Evolutionary conservation across 768 basidiomycete genomes (phyloP), one percentile per base, ranked within the genome.

Genomic region (Xerocomus potaroensis): DNA sequence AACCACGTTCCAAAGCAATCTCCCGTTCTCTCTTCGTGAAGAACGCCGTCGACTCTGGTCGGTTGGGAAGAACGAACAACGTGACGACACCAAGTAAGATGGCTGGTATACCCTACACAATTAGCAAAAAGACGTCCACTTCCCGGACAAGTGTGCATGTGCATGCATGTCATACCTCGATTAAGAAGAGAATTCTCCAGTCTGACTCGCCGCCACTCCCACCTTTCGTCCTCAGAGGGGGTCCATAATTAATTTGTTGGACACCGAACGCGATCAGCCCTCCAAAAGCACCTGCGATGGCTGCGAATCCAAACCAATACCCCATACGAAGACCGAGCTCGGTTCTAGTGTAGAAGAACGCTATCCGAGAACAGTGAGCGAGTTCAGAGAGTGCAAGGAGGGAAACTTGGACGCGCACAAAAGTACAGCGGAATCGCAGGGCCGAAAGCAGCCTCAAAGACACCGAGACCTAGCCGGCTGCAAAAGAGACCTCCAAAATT

Each of bases 291-390:
- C 88, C 88, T 4, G 89, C 85, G 4, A 88, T 79, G 3, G 88
- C 87, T 5, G 88, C 87, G 59, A 89, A 91, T 8, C 84, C 84
- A 50, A 89, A 91, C 84, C 86, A 89, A 56, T 86, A 79, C 2
- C 84, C 86, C 76, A 84, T 76, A 69, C 87, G 78, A 39, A 85
- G 64, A 23, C 87, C 87, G 55, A 90, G 74, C 59, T 90, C 87
- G 5, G 71, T 54, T 56, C 79, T 84, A 1, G 87, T 90, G 59
- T 90, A 90, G 60, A 84, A 90, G 48, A 86, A 74, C 0, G 87
- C 87, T 89, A n/a, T 30, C 27, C 22, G 9, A 41, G 8, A 21
- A 16, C 11, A 37, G n/a, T 0, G 34, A 30, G n/a, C n/a, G n/a
- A n/a, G n/a, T n/a, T n/a, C n/a, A n/a, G n/a, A n/a, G n/a, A n/a